Percentiles rank a stretch among this genome's conserved stretches.
Evolutionary conservation across 73 alveolate genomes (phyloP).

Genomic region (Paramecium octaurelia): DNA sequence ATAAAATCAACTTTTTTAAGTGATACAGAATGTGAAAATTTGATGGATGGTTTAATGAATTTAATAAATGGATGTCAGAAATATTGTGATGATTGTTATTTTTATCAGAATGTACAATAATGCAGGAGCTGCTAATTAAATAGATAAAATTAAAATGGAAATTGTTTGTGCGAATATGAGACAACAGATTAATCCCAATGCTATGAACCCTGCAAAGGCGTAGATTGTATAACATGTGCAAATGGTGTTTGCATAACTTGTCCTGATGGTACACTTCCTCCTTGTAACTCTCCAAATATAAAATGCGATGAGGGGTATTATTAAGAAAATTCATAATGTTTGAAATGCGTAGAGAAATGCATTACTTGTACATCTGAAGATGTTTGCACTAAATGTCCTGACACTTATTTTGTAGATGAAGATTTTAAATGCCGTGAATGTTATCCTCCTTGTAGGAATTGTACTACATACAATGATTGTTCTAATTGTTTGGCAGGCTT

Average conservation of each 20-base stretch:
- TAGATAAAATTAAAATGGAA: neutral
- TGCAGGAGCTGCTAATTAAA: neutral
- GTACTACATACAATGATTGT: neutral
- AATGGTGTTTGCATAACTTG: neutral
- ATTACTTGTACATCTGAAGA: neutral
- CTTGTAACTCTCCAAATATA: neutral
- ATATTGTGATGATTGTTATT: slow-evolving; percentile 3
- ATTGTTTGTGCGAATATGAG: neutral
- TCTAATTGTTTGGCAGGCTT: neutral
- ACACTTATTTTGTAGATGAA: neutral
- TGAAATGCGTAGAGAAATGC: neutral
- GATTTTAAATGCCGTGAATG: neutral
- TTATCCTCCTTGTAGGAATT: neutral
- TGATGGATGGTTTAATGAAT: neutral
- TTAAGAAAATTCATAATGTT: neutral
- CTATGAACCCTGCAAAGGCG: neutral
- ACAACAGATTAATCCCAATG: neutral
- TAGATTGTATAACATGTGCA: neutral
- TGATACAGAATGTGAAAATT: neutral
- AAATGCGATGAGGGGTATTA: neutral
- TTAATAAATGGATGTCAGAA: neutral
- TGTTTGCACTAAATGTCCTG: neutral
- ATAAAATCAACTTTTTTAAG: neutral
- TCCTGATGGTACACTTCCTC: neutral
- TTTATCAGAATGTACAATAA: neutral